phyloP scores from a whole-genome alignment of 139 green algal species.

The Nannochloris sp. region DNA sequence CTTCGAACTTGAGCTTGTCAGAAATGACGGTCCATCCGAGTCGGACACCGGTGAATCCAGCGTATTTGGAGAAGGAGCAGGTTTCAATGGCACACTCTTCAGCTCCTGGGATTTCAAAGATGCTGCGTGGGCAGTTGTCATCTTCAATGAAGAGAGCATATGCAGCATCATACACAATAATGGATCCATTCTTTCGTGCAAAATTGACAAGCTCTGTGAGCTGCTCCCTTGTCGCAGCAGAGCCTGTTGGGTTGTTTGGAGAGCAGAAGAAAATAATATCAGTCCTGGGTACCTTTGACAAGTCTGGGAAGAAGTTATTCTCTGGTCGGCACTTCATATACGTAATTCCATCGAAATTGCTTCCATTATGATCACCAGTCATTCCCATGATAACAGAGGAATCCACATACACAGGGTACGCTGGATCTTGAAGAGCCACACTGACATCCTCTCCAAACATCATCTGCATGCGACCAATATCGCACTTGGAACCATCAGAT shows the following conservation, averaged over 20 bases:
- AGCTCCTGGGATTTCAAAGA: conserved; percentile 92
- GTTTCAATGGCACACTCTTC: conserved; percentile 88
- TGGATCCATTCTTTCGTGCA: conserved; percentile 69
- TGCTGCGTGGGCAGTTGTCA: conserved; percentile 84
- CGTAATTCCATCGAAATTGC: conserved; percentile 76
- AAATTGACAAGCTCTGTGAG: conserved; percentile 84
- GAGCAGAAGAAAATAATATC: conserved; percentile 99
- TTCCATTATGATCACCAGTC: conserved; percentile 72
- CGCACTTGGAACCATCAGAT: conserved; percentile 96
- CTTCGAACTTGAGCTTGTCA: conserved; percentile 58
- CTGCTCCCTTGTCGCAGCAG: conserved; percentile 84
- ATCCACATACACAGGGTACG: conserved; percentile 99
- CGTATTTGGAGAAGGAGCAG: conserved; percentile 95
- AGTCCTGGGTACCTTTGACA: conserved; percentile 61
- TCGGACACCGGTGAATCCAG: conserved; percentile 94
- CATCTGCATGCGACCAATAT: conserved; percentile 92
- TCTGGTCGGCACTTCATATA: conserved; percentile 94
- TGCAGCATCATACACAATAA: conserved; percentile 96
- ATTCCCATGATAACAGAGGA: conserved; percentile 96
- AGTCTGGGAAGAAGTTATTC: conserved; percentile 97
- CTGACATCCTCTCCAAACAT: conserved; percentile 59
- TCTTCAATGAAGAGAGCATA: conserved; percentile 96
- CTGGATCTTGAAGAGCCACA: conserved; percentile 84
- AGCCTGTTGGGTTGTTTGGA: conserved; percentile 95
- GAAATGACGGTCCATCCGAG: conserved; percentile 98